Conservation (phyloP, 768 basidiomycete genomes). For the Thelephora aurantiotincta region DNA sequence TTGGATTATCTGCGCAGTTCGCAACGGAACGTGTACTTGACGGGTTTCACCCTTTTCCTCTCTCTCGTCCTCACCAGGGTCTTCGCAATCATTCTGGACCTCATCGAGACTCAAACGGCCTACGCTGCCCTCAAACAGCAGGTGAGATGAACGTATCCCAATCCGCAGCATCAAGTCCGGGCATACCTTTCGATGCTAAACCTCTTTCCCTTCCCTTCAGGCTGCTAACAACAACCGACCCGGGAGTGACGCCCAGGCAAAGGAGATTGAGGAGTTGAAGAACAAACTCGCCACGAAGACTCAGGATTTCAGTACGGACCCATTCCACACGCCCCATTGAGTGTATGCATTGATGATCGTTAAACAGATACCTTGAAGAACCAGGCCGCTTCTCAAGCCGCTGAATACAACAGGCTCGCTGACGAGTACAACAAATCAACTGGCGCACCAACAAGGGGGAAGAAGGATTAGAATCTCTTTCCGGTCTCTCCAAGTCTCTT, state of each 20-base stretch:
- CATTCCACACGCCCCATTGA: not conserved
- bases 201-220: not conserved
- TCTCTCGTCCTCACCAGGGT: conserved; percentile 88
- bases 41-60: conserved; percentile 89
- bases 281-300: conserved; percentile 45
- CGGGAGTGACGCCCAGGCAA: conserved; percentile 25
- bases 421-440: conserved; percentile 62
- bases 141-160: conserved; percentile 8
- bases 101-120: conserved; percentile 82
- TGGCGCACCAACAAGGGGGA: conserved; percentile 47
- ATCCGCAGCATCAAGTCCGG: not conserved
- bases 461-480: conserved; percentile 36
- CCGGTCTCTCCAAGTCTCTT: no score
- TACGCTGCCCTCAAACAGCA: conserved; percentile 69
- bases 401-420: conserved; percentile 73
- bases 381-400: conserved; percentile 65
- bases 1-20: conserved; percentile 31
- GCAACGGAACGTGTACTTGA: conserved; percentile 86
- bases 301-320: conserved; percentile 39
- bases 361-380: conserved; percentile 61
- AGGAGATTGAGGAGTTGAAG: conserved; percentile 56
- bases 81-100: conserved; percentile 84
- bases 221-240: not conserved
- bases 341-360: not conserved
- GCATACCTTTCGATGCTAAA: no score